Evolutionary conservation across 495 filamentous ascomycete species (phyloP), one percentile per base, ranked within the genome.

Genomic region (Lasiosphaeris hirsuta): DNA sequence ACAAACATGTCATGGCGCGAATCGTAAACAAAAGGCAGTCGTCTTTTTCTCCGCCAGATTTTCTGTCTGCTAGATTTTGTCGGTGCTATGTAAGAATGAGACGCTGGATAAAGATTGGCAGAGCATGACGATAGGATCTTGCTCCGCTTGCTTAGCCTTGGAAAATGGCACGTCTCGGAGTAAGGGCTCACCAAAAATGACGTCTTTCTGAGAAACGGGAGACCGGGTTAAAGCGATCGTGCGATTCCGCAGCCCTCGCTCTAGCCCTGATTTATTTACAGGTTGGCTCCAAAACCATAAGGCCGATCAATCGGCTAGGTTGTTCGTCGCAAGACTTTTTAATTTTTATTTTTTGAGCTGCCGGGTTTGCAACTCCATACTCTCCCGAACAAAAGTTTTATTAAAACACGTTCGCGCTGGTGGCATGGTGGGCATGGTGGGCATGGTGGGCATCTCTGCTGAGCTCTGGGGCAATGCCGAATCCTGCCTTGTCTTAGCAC

Each of bases 1-100:
- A 64, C 61, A 64, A 61, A 59, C 43, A 43, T 38, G n/a, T n/a
- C n/a, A n/a, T n/a, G n/a, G n/a, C 54, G 46, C n/a, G 56, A 55
- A 58, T 59, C n/a, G 37, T 36, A 4, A 18, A 40, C 54, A 36
- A 39, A 6, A 18, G 42, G 10, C 30, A 34, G 33, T 14, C 40
- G 51, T n/a, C 13, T 54, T 54, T 54, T 54, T 42, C 38, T 44
- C 13, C 11, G 4, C 4, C 30, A 23, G 43, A 18, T 17, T 45
- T 45, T 13, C 18, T 17, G 18, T 13, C 18, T 17, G 18, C 18
- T 45, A 19, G 2, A n/a, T 17, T 45, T 45, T 13, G 10, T 30
- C 23, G 23, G 2, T 17, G 18, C 18, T 45, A 19, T 3, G 7
- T 30, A 40, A 23, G 30, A 35, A 44, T 43, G 37, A 19, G 39